Conservation (phyloP, 164 flowering plant species). For the Euptelea pleiosperma region DNA sequence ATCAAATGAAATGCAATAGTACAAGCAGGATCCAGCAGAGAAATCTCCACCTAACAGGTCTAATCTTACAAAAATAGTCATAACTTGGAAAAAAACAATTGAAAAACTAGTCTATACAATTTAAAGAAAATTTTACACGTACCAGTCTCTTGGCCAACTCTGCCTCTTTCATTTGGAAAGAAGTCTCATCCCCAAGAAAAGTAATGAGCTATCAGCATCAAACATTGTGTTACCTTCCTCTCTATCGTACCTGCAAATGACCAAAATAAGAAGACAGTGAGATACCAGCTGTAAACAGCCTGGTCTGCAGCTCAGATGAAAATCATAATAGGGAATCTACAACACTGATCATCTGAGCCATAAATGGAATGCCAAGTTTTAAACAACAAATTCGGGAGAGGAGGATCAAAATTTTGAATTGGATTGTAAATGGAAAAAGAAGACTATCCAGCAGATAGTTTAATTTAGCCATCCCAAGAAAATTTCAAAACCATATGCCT, state of each 20-base stretch:
- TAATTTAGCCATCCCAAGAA: too few species aligned
- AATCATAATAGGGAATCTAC: not conserved
- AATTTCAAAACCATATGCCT: too few species aligned
- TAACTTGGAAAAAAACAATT: too few species aligned
- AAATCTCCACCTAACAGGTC: too few species aligned
- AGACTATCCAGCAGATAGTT: too few species aligned
- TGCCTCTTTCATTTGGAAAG: conserved; percentile 80
- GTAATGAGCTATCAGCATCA: conserved; percentile 66
- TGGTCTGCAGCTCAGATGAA: not conserved
- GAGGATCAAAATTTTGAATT: too few species aligned
- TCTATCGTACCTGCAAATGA: conserved; percentile 74
- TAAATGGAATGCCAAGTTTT: not conserved
- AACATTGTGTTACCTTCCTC: conserved; percentile 79
- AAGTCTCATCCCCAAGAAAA: conserved; percentile 78
- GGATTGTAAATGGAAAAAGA: not conserved
- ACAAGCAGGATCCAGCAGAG: too few species aligned
- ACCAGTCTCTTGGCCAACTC: conserved; percentile 90
- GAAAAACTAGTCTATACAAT: not conserved
- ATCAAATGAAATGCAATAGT: too few species aligned
- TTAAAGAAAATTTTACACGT: conserved; percentile 11
- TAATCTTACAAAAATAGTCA: not conserved
- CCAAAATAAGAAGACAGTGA: conserved; percentile 3
- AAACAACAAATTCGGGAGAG: too few species aligned
- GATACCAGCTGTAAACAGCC: not conserved
- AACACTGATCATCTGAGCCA: not conserved